A percentile compares a stretch with the other conserved stretches of the same genome.
Evolutionary conservation across 257 asterid genomes (phyloP).

Genomic region (Capsicum pubescens): DNA sequence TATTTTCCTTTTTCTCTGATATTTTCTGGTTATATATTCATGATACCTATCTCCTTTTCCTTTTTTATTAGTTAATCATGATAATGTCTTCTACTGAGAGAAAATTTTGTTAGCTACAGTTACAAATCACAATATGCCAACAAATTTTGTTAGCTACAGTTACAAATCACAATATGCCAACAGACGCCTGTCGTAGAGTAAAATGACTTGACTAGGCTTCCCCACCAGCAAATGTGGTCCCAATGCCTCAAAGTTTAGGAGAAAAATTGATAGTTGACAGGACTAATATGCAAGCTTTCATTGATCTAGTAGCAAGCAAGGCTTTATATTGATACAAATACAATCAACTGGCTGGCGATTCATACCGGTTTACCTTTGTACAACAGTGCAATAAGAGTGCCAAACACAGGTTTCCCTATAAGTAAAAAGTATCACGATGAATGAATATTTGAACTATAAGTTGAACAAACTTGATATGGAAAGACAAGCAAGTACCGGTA

Average conservation of each 20-base stretch:
- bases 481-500: conserved; percentile 57
- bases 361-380: conserved; percentile 91
- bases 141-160: no score
- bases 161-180: conserved; percentile 21
- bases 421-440: background rate
- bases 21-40: background rate
- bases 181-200: background rate
- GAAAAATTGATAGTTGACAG: conserved; percentile 3
- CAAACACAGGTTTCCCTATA: conserved; percentile 93
- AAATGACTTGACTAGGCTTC: background rate
- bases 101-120: conserved; percentile 3
- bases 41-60: background rate
- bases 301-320: conserved; percentile 17
- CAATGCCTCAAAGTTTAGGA: background rate
- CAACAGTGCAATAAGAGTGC: conserved; percentile 86
- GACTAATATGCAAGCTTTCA: background rate
- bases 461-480: background rate
- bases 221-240: background rate
- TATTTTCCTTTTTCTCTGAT: background rate
- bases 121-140: conserved; percentile 21
- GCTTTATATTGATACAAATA: conserved; percentile 3
- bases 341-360: conserved; percentile 33
- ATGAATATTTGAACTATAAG: background rate
- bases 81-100: background rate
- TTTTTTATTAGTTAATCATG: background rate